Percentiles rank a stretch among this genome's conserved stretches.
Conservation (phyloP, 202 grass and related monocot species). For the Bolboschoenoplectus hybrid region DNA sequence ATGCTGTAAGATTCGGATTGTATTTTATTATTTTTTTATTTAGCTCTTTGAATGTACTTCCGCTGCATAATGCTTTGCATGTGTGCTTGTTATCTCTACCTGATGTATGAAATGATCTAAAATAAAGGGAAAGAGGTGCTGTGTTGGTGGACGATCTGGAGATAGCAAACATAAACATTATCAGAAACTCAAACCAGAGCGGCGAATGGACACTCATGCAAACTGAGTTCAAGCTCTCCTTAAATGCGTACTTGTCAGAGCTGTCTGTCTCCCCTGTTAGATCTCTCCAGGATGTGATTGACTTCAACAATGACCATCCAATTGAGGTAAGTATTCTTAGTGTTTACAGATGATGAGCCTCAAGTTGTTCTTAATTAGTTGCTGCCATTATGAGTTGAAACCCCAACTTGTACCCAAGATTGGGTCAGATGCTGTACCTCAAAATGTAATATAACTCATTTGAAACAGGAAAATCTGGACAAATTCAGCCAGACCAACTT, state of each 20-base stretch:
- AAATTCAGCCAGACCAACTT: slow-evolving; percentile 69
- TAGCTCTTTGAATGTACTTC: slow-evolving; percentile 28
- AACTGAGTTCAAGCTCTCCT: slow-evolving; percentile 71
- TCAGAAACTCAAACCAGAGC: slow-evolving; percentile 47
- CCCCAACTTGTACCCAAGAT: slow-evolving; percentile 5
- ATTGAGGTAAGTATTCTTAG: slow-evolving; percentile 42
- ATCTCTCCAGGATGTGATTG: slow-evolving; percentile 78
- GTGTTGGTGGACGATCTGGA: slow-evolving; percentile 69
- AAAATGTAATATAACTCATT: background rate
- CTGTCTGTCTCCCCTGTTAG: slow-evolving; percentile 51
- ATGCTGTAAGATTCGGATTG: slow-evolving; percentile 46
- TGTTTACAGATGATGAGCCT: background rate
- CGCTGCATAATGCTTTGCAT: background rate
- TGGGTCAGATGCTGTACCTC: background rate
- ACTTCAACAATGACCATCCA: slow-evolving; percentile 64
- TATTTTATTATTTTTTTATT: background rate
- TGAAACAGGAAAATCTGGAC: slow-evolving; percentile 60
- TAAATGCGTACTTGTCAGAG: slow-evolving; percentile 70
- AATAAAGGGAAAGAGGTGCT: slow-evolving; percentile 58
- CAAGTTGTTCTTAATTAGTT: background rate
- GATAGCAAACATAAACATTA: slow-evolving; percentile 58
- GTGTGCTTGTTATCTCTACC: background rate
- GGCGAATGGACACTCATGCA: slow-evolving; percentile 55
- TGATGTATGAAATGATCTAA: slow-evolving; percentile 19
- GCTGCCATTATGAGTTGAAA: background rate